A percentile compares a stretch with the other conserved stretches of the same genome.
Evolutionary conservation across 2,329 filamentous ascomycete genomes (phyloP).

Genomic region (Curvularia verruculosa): DNA sequence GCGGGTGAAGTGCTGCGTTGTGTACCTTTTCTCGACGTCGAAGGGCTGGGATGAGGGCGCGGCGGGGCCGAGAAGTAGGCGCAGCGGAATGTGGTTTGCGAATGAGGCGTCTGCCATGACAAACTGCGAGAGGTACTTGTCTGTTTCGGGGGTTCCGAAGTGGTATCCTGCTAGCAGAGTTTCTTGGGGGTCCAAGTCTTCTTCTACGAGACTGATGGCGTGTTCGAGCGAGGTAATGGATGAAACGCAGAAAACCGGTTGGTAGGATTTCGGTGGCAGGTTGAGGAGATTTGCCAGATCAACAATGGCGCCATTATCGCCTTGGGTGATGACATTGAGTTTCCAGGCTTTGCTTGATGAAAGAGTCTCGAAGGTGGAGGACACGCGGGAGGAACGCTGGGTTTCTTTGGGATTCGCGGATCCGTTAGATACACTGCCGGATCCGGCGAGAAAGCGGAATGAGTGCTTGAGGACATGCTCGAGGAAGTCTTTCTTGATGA

Average conservation of each 20-base stretch:
- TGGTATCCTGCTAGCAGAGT: conserved; percentile 57
- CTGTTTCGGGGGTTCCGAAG: conserved; percentile 57
- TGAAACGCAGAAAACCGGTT: conserved; percentile 55
- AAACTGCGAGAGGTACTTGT: conserved; percentile 67
- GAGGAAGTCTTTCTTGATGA: conserved; percentile 61
- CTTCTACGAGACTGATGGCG: conserved; percentile 56
- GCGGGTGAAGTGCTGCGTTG: conserved; percentile 26
- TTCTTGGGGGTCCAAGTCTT: conserved; percentile 33
- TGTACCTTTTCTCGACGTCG: conserved; percentile 28
- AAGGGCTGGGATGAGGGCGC: conserved; percentile 26
- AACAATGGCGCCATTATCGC: conserved; percentile 32
- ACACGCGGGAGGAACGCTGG: conserved; percentile 10
- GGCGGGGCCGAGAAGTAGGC: conserved; percentile 55
- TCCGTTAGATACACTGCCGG: conserved; percentile 17
- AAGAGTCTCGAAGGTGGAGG: conserved; percentile 16
- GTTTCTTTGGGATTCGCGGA: conserved; percentile 11
- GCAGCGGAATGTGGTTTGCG: conserved; percentile 63
- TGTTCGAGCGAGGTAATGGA: conserved; percentile 60
- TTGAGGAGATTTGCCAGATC: conserved; percentile 34
- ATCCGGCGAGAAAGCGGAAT: conserved; percentile 35
- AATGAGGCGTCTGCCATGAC: conserved; percentile 58
- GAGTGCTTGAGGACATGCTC: conserved; percentile 55
- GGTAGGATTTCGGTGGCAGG: conserved; percentile 48
- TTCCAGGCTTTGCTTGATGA: conserved; percentile 29
- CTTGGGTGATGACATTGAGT: conserved; percentile 29